Evolutionary conservation across 1,139 yeast species (phyloP), one percentile per base, ranked within the genome.

Genomic region (Magnusiomyces tetraspermus): DNA sequence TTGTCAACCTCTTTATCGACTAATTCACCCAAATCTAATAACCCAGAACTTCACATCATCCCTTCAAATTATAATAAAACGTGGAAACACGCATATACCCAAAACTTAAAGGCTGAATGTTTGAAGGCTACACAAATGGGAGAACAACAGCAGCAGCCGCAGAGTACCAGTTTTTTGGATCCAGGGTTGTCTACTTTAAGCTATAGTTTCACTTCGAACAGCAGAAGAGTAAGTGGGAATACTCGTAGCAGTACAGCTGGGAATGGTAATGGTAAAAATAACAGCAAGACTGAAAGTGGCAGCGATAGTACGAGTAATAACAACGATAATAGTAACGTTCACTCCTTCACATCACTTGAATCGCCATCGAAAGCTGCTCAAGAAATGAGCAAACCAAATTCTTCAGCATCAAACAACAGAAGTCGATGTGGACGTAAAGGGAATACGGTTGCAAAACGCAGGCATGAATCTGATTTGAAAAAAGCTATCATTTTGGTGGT

Each of bases 301-400:
- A 30, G 15, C 36, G 15, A 15, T 30, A 30, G 36, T 30, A n/a
- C n/a, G n/a, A n/a, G n/a, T n/a, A n/a, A n/a, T 30, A 23, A 41
- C 13, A 19, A 33, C 50, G n/a, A 24, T 24, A 26, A n/a, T 37
- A 38, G 43, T 15, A 4, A 40, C n/a, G 38, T n/a, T 26, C n/a
- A n/a, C n/a, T n/a, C n/a, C n/a, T n/a, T n/a, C n/a, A n/a, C n/a
- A 15, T 40, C 33, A 11, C 21, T 13, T 24, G 36, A 13, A 21
- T 40, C 23, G 30, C 50, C 50, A 41, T 40, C 40, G 22, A 48
- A 24, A 15, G 37, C 46, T 5, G 13, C 17, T n/a, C 37, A 23
- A 3, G n/a, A n/a, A n/a, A n/a, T n/a, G 33, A 8, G 11, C 33
- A 30, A 30, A 8, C 33, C 33, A 30, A 30, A 30, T 30, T 8